These are phyloP conservation scores for Ophiostoma fasciatum DNA, from an alignment of 2,329 filamentous ascomycete species.

Conservation along the genomic window DNA sequence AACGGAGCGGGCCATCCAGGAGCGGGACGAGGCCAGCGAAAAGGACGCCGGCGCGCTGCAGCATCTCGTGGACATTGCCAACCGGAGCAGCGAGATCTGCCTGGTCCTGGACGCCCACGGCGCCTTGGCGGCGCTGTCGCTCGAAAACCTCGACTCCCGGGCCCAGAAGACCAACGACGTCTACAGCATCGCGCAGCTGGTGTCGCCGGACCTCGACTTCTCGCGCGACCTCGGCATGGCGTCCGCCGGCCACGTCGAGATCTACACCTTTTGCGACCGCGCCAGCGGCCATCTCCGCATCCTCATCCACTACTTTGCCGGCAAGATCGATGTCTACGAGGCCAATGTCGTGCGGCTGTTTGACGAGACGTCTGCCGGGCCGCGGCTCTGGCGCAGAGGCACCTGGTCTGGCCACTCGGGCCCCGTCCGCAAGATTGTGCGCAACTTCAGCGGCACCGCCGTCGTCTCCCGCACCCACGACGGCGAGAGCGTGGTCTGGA, in stretches of 20 bases:
- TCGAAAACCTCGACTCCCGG: constrained; percentile 72
- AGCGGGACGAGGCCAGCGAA: constrained; percentile 35
- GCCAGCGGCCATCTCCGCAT: constrained; percentile 52
- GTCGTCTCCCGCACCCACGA: constrained; percentile 67
- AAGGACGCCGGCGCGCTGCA: constrained; percentile 60
- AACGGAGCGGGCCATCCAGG: constrained; percentile 60
- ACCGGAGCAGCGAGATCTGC: constrained; percentile 74
- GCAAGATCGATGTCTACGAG: constrained; percentile 68
- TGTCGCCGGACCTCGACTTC: constrained; percentile 37
- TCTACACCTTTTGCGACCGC: constrained; percentile 57
- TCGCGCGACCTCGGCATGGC: constrained; percentile 16
- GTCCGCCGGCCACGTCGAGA: constrained; percentile 40
- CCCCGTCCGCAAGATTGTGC: constrained; percentile 70
- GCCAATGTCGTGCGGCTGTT: constrained; percentile 67
- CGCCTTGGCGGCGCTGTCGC: constrained; percentile 79
- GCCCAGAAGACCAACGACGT: constrained; percentile 49
- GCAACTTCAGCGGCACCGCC: constrained; percentile 66
- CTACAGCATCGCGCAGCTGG: constrained; percentile 76
- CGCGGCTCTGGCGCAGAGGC: constrained; percentile 45
- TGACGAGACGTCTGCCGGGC: constrained; percentile 49
- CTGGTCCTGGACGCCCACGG: constrained; percentile 72
- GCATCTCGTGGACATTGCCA: constrained; percentile 74
- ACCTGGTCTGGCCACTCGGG: constrained; percentile 76
- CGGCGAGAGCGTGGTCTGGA: constrained; percentile 75
- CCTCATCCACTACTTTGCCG: constrained; percentile 73